phyloP scores from a whole-genome alignment of 805 yeast genomes.

The Pichia manshurica region DNA sequence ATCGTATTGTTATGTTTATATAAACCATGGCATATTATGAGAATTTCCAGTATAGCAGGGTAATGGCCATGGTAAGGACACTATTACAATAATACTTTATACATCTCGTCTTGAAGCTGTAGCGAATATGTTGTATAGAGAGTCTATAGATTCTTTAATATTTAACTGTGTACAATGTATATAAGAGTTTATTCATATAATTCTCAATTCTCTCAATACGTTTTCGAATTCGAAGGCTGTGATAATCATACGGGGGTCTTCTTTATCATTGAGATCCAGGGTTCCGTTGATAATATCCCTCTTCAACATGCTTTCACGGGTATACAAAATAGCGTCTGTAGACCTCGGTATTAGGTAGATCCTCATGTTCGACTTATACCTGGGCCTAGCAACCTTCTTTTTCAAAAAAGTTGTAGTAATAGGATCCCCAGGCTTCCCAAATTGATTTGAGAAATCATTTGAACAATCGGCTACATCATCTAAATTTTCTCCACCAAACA shows the following conservation, averaged over 20 bases:
- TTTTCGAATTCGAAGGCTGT: slow-evolving; percentile 28
- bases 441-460: background rate
- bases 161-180: no score
- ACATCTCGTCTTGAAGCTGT: no score
- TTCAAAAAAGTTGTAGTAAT: slow-evolving; percentile 48
- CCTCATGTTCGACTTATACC: slow-evolving; percentile 59
- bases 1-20: background rate
- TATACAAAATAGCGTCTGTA: slow-evolving; percentile 37
- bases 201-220: slow-evolving; percentile 9
- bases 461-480: slow-evolving; percentile 6
- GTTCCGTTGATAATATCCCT: slow-evolving; percentile 48
- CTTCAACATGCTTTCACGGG: slow-evolving; percentile 45
- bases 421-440: slow-evolving; percentile 27
- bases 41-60: no score
- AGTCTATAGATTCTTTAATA: no score
- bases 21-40: no score
- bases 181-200: background rate
- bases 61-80: no score
- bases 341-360: slow-evolving; percentile 47
- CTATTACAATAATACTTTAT: no score
- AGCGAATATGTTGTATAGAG: no score
- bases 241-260: slow-evolving; percentile 22
- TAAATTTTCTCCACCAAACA: background rate
- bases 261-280: slow-evolving; percentile 29
- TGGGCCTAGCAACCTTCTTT: slow-evolving; percentile 53